Evolutionary conservation across 371 early-diverging fungal genomes (phyloP).

Genomic region (Apophysomyces trapeziformis): DNA sequence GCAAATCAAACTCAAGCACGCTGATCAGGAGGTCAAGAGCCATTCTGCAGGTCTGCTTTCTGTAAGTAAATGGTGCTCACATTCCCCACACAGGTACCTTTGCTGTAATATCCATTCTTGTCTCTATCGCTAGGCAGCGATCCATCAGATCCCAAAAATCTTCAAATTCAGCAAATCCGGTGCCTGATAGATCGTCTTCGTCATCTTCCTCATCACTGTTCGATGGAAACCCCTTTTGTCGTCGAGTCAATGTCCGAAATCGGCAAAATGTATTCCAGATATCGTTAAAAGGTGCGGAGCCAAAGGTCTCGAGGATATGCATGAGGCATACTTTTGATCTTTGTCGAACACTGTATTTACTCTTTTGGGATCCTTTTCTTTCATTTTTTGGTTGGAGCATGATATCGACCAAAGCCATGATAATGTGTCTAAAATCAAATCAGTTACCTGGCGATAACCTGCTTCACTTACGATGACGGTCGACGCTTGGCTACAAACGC

Average conservation of each 20-base stretch:
- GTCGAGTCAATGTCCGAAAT: neutral
- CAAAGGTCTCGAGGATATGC: conserved; percentile 21
- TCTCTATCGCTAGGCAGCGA: neutral
- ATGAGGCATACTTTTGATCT: conserved; percentile 16
- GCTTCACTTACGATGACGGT: conserved; percentile 21
- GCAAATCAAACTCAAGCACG: conserved; percentile 22
- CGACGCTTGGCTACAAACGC: conserved; percentile 13
- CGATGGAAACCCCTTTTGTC: neutral
- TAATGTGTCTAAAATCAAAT: neutral
- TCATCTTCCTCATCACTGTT: conserved; percentile 19
- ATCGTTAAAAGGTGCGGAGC: conserved; percentile 11
- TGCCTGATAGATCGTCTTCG: conserved; percentile 13
- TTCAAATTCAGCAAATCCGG: conserved; percentile 21
- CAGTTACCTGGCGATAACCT: neutral
- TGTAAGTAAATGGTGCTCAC: neutral
- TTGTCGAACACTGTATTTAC: conserved; percentile 5
- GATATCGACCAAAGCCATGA: conserved; percentile 22
- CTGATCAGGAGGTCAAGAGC: conserved; percentile 18
- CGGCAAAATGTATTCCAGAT: conserved; percentile 21
- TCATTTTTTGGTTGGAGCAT: conserved; percentile 3
- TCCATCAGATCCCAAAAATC: conserved; percentile 23
- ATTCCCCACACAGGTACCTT: neutral
- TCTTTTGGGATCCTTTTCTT: neutral
- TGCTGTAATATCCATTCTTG: neutral
- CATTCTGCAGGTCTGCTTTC: conserved; percentile 14